phyloP scores from a whole-genome alignment of 2,329 filamentous ascomycete genomes.

The Madurella mycetomatis region DNA sequence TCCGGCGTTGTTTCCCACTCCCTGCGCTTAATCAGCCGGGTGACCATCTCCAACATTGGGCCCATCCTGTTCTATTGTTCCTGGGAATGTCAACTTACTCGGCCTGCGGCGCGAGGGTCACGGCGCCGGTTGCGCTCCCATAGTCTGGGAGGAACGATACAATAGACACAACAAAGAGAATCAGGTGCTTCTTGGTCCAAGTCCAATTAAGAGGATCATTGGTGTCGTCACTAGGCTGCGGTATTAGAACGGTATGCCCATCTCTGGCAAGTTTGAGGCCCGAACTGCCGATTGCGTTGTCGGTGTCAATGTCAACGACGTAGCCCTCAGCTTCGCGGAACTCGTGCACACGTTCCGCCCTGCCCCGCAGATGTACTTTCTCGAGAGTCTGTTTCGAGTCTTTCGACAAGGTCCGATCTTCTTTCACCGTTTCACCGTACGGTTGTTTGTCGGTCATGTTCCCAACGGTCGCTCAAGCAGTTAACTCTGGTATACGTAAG shows the following conservation, averaged over 20 bases:
- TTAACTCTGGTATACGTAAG: too few relatives aligned
- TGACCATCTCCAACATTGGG: too few relatives aligned
- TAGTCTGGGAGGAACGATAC: constrained; percentile 47
- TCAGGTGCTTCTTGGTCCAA: constrained; percentile 43
- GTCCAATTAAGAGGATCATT: constrained; percentile 53
- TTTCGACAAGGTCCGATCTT: background rate
- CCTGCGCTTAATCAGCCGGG: constrained; percentile 20
- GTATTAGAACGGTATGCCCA: constrained; percentile 46
- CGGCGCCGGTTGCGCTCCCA: constrained; percentile 42
- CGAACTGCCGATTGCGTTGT: constrained; percentile 24
- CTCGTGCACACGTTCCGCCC: constrained; percentile 30
- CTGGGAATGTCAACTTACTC: constrained; percentile 26
- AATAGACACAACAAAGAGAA: constrained; percentile 44
- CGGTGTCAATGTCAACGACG: constrained; percentile 34
- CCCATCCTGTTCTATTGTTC: too few relatives aligned
- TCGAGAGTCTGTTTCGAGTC: background rate
- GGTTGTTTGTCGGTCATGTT: background rate
- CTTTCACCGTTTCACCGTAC: background rate
- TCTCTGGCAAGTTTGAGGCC: constrained; percentile 37
- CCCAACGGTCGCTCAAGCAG: background rate
- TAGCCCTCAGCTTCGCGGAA: constrained; percentile 36
- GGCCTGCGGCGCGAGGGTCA: constrained; percentile 41
- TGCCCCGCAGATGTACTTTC: background rate
- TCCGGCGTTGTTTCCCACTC: constrained; percentile 47
- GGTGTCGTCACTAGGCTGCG: constrained; percentile 48